Conservation (phyloP, 2,329 filamentous ascomycete species). For the Cladorrhinum sp. region DNA sequence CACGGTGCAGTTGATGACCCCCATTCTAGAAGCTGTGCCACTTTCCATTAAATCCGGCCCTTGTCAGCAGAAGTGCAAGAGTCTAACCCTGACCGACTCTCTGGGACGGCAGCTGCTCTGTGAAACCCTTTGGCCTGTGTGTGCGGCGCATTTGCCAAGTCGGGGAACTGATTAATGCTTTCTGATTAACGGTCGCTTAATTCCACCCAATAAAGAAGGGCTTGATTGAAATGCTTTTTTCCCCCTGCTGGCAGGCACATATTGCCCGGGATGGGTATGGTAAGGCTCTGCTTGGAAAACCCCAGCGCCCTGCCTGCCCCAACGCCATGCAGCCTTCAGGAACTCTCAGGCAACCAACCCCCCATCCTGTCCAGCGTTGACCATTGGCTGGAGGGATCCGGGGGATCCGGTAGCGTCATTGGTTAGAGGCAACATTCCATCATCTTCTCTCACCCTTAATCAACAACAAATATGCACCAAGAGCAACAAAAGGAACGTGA, state of each 20-base stretch:
- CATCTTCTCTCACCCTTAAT: neutral
- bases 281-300: neutral
- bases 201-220: neutral
- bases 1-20: neutral
- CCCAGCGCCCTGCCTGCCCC: neutral
- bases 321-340: no score
- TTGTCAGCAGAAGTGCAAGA: neutral
- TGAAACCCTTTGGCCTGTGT: neutral
- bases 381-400: neutral
- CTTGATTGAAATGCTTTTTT: neutral
- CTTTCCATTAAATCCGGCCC: slow-evolving; percentile 1
- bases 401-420: neutral
- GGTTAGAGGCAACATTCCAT: neutral
- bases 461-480: no score
- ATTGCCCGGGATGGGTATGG: neutral
- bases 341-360: neutral
- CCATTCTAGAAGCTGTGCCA: slow-evolving; percentile 1
- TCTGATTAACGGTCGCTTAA: neutral
- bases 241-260: neutral
- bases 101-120: neutral
- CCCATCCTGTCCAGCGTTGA: no score
- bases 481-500: neutral
- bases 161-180: neutral
- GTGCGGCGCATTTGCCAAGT: neutral
- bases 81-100: neutral